Percentiles rank a stretch among this genome's conserved stretches.
phyloP scores from a whole-genome alignment of 164 flowering plant species.

The Piper betle region DNA sequence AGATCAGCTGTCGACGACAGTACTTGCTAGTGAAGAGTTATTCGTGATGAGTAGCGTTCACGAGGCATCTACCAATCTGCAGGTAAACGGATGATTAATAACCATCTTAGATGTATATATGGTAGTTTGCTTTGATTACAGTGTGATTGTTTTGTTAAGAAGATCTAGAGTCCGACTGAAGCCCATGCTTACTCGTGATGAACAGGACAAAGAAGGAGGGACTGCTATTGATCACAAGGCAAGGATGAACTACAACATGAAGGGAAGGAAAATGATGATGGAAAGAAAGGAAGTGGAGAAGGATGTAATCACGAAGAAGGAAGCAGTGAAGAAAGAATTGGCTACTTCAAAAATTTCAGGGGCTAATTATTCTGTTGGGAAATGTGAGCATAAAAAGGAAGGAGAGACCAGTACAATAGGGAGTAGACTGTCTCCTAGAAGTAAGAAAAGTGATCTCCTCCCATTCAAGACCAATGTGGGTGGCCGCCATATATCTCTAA shows the following conservation, averaged over 20 bases:
- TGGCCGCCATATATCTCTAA: conserved; percentile 28
- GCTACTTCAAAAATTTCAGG: conserved; percentile 21
- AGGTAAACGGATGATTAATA: background rate
- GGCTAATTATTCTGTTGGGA: conserved; percentile 18
- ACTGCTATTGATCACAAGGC: background rate
- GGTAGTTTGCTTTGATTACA: too few relatives aligned
- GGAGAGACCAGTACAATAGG: conserved; percentile 8
- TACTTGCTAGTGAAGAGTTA: background rate
- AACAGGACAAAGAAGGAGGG: background rate
- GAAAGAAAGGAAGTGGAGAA: conserved; percentile 26
- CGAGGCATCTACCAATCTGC: background rate
- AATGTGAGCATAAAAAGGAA: conserved; percentile 9
- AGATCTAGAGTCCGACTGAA: background rate
- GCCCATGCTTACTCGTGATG: background rate
- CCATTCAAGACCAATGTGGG: conserved; percentile 14
- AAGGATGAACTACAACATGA: background rate
- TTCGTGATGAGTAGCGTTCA: background rate
- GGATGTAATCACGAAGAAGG: conserved; percentile 1
- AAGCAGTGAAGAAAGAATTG: conserved; percentile 6
- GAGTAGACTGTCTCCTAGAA: conserved; percentile 17
- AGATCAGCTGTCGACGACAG: background rate
- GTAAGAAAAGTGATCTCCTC: conserved; percentile 6
- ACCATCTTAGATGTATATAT: too few relatives aligned
- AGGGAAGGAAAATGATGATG: conserved; percentile 24
- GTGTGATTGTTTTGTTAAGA: background rate